A percentile compares a stretch with the other conserved stretches of the same genome.
These are phyloP conservation scores for Wallacemonas sp. DNA, from an alignment of 208 protist species.

Conservation along the genomic window DNA sequence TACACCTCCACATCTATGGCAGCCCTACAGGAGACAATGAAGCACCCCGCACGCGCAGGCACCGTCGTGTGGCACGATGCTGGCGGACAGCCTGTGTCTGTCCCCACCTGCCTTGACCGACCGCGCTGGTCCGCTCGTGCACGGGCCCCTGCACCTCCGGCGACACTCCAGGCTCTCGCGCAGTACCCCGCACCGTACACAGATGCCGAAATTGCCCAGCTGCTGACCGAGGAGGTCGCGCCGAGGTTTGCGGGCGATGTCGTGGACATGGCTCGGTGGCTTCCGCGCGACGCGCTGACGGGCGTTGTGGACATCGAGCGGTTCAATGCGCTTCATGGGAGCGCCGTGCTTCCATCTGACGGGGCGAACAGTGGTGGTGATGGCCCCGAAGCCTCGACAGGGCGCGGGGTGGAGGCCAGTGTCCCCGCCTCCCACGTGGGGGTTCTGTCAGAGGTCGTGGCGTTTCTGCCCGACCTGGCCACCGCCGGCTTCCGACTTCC, in stretches of 20 bases:
- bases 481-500: background rate
- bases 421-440: background rate
- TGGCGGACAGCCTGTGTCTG: background rate
- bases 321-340: too few species aligned
- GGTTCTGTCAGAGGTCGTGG: background rate
- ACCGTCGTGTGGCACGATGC: background rate
- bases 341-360: background rate
- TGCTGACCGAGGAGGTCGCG: background rate
- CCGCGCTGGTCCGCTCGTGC: too few species aligned
- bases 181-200: background rate
- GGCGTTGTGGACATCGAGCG: slow-evolving; percentile 1
- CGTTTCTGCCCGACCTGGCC: background rate
- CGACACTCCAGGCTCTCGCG: background rate
- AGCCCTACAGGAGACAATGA: background rate
- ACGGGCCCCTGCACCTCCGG: background rate
- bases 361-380: background rate
- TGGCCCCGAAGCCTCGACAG: background rate
- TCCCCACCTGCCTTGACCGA: background rate
- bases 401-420: background rate
- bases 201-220: background rate
- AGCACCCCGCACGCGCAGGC: background rate
- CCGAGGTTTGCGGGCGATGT: background rate
- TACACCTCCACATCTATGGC: background rate
- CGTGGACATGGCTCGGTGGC: background rate
- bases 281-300: background rate